A percentile compares a stretch with the other conserved stretches of the same genome.
These are phyloP conservation scores for Tylopilus balloui DNA, from an alignment of 768 basidiomycete species.

Conservation along the genomic window DNA sequence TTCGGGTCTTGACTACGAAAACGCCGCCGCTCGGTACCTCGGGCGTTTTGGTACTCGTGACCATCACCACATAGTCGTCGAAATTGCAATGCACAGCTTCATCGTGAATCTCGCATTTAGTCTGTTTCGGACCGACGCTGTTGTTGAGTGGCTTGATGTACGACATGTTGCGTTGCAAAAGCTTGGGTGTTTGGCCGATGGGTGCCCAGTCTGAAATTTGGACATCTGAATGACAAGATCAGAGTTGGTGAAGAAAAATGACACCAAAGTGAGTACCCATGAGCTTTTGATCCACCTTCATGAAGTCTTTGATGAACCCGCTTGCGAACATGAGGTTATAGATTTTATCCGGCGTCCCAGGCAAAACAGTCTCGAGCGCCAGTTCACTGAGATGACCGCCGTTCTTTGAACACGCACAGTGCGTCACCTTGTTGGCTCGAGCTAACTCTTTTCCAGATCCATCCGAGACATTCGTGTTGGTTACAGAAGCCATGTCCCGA, in stretches of 20 bases:
- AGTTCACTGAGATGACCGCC: constrained; percentile 68
- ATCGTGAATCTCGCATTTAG: constrained; percentile 93
- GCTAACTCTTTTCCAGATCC: constrained; percentile 2
- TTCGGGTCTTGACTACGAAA: constrained; percentile 90
- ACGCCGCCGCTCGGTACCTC: constrained; percentile 94
- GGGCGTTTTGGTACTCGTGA: constrained; percentile 89
- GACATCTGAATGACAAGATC: constrained; percentile 54
- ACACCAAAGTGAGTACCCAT: constrained; percentile 50
- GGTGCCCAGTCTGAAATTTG: constrained; percentile 97
- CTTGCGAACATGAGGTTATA: constrained; percentile 96
- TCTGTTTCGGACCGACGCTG: constrained; percentile 87
- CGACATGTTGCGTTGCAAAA: constrained; percentile 84
- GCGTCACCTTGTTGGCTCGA: constrained; percentile 50
- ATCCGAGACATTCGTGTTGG: constrained; percentile 16
- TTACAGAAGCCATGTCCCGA: constrained; percentile 17
- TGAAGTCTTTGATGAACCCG: constrained; percentile 92
- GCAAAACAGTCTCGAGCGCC: constrained; percentile 74
- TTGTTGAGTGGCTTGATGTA: constrained; percentile 93
- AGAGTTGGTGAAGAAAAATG: neutral
- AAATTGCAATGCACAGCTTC: constrained; percentile 77
- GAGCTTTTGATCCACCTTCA: constrained; percentile 84
- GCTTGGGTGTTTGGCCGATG: constrained; percentile 50
- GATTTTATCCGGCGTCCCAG: constrained; percentile 91
- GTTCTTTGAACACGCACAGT: constrained; percentile 68
- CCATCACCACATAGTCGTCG: constrained; percentile 73